A percentile compares a stretch with the other conserved stretches of the same genome.
Conservation (phyloP, 2,329 filamentous ascomycete species). For the Xylariaceae sp. region DNA sequence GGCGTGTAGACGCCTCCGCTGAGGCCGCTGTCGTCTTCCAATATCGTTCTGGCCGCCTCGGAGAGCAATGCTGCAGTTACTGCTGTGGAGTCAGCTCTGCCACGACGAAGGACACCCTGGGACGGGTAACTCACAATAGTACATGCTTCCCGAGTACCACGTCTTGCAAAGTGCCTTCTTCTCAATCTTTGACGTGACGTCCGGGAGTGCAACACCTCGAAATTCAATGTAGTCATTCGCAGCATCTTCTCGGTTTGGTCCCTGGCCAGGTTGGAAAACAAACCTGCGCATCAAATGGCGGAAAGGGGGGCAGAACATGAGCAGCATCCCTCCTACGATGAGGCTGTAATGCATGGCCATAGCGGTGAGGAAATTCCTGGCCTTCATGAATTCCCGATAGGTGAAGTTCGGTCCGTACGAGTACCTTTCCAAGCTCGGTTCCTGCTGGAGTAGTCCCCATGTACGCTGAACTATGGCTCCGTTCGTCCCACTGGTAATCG, state of each 20-base stretch:
- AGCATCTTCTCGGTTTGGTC: conserved; percentile 42
- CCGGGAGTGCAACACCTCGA: conserved; percentile 55
- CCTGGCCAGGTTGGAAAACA: conserved; percentile 48
- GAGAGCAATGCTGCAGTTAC: conserved; percentile 59
- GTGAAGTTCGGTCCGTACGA: conserved; percentile 56
- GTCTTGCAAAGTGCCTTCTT: conserved; percentile 50
- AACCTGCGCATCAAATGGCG: conserved; percentile 35
- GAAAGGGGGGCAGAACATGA: conserved; percentile 37
- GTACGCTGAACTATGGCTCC: conserved; percentile 49
- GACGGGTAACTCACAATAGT: conserved; percentile 44
- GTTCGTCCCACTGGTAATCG: conserved; percentile 42
- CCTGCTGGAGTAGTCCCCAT: conserved; percentile 51
- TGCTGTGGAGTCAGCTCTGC: conserved; percentile 22
- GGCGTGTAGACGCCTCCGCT: conserved; percentile 65
- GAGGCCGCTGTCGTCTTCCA: conserved; percentile 54
- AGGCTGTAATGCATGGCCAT: conserved; percentile 43
- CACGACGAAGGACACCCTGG: neutral
- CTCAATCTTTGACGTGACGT: conserved; percentile 29
- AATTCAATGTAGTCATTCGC: conserved; percentile 56
- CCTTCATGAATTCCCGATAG: conserved; percentile 47
- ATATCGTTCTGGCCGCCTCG: conserved; percentile 57
- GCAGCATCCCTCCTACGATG: conserved; percentile 33
- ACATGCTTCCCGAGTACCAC: conserved; percentile 53
- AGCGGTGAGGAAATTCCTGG: conserved; percentile 41
- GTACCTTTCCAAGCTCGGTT: conserved; percentile 34